Evolutionary conservation across 805 yeast species (phyloP), one percentile per base, ranked within the genome.

Genomic region (Candida silvicultrix): DNA sequence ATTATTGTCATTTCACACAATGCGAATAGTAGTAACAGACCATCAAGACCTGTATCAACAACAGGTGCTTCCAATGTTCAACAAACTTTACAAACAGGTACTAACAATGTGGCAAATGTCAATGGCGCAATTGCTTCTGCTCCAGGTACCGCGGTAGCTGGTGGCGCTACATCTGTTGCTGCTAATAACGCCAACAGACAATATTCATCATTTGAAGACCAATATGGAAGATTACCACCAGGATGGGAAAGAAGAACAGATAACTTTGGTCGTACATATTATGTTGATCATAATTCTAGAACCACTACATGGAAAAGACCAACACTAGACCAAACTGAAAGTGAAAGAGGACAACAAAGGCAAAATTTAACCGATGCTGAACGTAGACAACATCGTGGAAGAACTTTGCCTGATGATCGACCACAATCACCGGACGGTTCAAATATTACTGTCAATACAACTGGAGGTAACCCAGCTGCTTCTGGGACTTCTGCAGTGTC

Each of bases 241-340:
- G 99, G 99, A 4, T 94, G 99, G 98, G 99, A 94, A 67, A 82
- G 99, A 57, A 80, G 99, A 68, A 90, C 98, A 1, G 99, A 94
- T 66, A 89, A 89, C 65, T 87, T 89, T 60, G 99, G 99, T 25
- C 80, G 99, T 62, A 92, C 98, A 1, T 94, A 94, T 68, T 94
- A 92, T 63, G 99, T 94, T 34, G 99, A 94, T 68, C 99, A 94
- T 69, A 89, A 92, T 66, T 87, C 97, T 19, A 82, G 97, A 68
- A 87, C 97, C 9, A 94, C 99, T 9, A 92, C 99, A n/a, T 94
- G 99, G 99, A 89, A 86, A 58, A 79, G 99, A 58, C 99, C 99
- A 28, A 82, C 94, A 3, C 64, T 82, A 53, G 92, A 85, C 45
- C 88, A 86, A 59, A 73, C 81, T 38, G 97, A 89, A 62, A 70